Base-by-base conservation (phyloP, 192 early-diverging fungal genomes). In the Coemansia sp. region DNA sequence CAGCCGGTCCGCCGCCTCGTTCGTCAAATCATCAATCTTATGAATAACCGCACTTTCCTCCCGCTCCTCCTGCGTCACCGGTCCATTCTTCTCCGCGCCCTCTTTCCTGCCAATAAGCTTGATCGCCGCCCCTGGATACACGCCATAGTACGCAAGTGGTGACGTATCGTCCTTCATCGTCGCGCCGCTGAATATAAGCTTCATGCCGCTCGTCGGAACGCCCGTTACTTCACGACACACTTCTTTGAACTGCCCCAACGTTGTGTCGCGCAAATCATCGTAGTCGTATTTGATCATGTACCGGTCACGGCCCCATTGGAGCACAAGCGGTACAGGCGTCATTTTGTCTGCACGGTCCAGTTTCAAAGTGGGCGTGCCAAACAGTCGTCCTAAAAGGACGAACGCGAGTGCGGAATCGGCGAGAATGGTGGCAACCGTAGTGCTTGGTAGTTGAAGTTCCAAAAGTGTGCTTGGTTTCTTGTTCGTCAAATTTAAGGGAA, bases 161-260 rank as follows among this genome's bases (percentile, higher is more conserved):
- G 87, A 85, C 55, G 82, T 80, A 56, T 89, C 87, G 63, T 92
- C 90, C 74, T 92, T 92, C 79, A 92, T 85, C 14, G 79, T 79
- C 12, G 87, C 88, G 61, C 89, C 92, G 46, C 86, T 85, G 25
- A 85, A 81, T 25, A 86, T 68, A 18, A 97, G 71, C 58, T 87
- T 90, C 78, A 94, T 87, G 23, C 82, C 84, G 51, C 86, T 86
- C 4, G 83, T 79, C 8, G 93, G 93, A 11, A 97, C 88, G 23
- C 88, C 86, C 0, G 92, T 90, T 21, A 85, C 71, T 42, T 84
- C 77, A 55, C 88, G 87, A 60, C 90, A 88, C 49, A 86, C 84
- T 44, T 89, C 85, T 49, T 92, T 85, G 61, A 97, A 71, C 44
- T 90, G 84, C 8, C 83, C 85, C 7, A 97, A 84, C 8, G 86